Evolutionary conservation across 345 rosid genomes (phyloP).

Genomic region (Brassica cretica): DNA sequence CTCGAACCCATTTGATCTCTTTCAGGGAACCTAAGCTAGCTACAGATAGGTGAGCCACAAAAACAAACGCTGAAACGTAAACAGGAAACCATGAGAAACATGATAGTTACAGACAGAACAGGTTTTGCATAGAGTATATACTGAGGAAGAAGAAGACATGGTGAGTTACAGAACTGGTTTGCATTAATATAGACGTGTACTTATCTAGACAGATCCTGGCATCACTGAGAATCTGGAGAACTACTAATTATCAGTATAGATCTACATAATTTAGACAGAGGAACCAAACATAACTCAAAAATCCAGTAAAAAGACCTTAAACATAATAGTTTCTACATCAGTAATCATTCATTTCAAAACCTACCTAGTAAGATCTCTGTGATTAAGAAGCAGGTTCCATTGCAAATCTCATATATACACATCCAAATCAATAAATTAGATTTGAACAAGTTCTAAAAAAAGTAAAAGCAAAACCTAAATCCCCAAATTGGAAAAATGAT

Average conservation of each 20-base stretch:
- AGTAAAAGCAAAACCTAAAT: slow-evolving; percentile 28
- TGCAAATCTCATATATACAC: not conserved
- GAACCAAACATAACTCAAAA: slow-evolving; percentile 2
- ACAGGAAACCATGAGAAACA: slow-evolving; percentile 4
- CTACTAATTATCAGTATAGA: not conserved
- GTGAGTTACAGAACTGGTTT: not conserved
- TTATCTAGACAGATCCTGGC: not conserved
- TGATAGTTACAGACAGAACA: not conserved
- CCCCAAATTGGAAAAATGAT: slow-evolving; percentile 32
- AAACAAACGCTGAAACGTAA: slow-evolving; percentile 6
- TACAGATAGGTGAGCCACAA: not conserved
- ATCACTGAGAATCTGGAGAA: not conserved
- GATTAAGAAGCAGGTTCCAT: not conserved
- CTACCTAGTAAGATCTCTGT: slow-evolving; percentile 18
- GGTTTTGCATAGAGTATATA: not conserved
- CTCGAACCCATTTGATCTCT: slow-evolving; percentile 79
- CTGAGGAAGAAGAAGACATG: slow-evolving; percentile 1
- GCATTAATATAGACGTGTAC: not conserved
- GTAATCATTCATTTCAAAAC: not conserved
- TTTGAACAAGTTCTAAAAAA: not conserved
- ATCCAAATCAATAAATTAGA: not conserved
- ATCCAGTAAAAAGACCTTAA: not conserved
- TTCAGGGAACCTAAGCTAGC: slow-evolving; percentile 12
- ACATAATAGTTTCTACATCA: not conserved
- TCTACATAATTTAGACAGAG: not conserved